phyloP scores from a whole-genome alignment of 2,329 filamentous ascomycete species.

The Diaporthe helianthi region DNA sequence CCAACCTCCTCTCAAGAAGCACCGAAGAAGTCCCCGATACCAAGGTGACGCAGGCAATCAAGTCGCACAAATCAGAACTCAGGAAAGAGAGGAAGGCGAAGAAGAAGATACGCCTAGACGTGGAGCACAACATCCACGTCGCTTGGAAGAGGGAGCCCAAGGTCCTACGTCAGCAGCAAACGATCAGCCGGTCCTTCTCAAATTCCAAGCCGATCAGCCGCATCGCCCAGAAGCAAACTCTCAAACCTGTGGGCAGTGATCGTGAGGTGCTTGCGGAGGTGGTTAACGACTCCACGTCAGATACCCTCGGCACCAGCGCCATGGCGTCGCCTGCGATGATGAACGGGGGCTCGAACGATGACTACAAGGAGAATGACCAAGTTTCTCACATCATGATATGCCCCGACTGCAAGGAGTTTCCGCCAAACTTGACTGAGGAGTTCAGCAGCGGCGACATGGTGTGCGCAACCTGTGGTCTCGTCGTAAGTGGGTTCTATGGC shows the following conservation, averaged over 20 bases:
- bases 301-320: conserved; percentile 16
- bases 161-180: conserved; percentile 36
- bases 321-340: conserved; percentile 45
- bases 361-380: conserved; percentile 73
- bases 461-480: conserved; percentile 88
- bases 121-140: conserved; percentile 29
- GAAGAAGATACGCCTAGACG: conserved; percentile 31
- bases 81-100: conserved; percentile 40
- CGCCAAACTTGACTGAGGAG: conserved; percentile 93
- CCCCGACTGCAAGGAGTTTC: conserved; percentile 87
- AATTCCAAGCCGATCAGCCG: conserved; percentile 17
- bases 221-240: conserved; percentile 5
- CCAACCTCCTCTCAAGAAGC: conserved; percentile 49
- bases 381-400: conserved; percentile 87
- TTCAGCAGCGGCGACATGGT: conserved; percentile 93
- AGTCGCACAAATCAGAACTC: conserved; percentile 36
- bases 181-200: conserved; percentile 24
- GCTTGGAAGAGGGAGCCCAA: conserved; percentile 29
- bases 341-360: conserved; percentile 41
- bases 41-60: conserved; percentile 28
- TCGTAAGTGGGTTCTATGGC: conserved; percentile 49
- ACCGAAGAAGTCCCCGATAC: conserved; percentile 33
- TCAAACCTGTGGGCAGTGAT: conserved; percentile 4
- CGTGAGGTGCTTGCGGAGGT: conserved; percentile 37
- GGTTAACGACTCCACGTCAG: conserved; percentile 33